phyloP scores from a whole-genome alignment of 106 monocot genomes.

The Triglochin maritima region DNA sequence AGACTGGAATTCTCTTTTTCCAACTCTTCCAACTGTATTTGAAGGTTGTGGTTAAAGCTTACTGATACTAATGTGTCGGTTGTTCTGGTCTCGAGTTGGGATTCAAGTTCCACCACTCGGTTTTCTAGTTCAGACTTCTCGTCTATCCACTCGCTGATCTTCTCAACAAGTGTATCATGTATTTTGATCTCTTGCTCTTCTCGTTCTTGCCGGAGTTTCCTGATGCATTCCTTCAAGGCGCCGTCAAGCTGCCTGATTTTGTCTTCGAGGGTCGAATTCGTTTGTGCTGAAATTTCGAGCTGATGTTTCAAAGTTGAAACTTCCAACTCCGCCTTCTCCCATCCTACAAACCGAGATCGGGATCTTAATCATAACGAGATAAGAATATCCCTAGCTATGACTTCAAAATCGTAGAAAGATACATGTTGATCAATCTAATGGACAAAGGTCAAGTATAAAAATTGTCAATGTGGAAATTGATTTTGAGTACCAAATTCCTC shows the following conservation, averaged over 20 bases:
- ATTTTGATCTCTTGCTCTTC: constrained; percentile 35
- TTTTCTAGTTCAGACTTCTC: constrained; percentile 27
- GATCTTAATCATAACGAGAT: neutral
- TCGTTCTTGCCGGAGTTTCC: constrained; percentile 25
- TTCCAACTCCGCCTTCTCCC: constrained; percentile 35
- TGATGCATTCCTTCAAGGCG: constrained; percentile 33
- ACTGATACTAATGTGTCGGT: neutral
- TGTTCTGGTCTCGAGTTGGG: constrained; percentile 10
- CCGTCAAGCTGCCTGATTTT: constrained; percentile 25
- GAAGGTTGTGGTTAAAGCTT: constrained; percentile 5
- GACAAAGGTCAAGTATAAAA: neutral
- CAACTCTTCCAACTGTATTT: constrained; percentile 8
- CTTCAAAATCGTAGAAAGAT: no score
- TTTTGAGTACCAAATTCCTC: neutral
- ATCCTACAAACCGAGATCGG: constrained; percentile 8
- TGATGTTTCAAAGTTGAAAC: constrained; percentile 23
- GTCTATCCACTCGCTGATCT: constrained; percentile 19
- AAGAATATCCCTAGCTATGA: no score
- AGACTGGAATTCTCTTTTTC: constrained; percentile 21
- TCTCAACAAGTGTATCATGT: constrained; percentile 15
- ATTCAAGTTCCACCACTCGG: constrained; percentile 15
- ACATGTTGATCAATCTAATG: neutral
- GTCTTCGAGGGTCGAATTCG: constrained; percentile 27
- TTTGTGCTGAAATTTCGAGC: constrained; percentile 21
- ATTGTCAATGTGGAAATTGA: neutral